Percentiles rank a stretch among this genome's conserved stretches.
Evolutionary conservation across 2,329 filamentous ascomycete genomes (phyloP).

Genomic region (Akanthomyces dipterigenus): DNA sequence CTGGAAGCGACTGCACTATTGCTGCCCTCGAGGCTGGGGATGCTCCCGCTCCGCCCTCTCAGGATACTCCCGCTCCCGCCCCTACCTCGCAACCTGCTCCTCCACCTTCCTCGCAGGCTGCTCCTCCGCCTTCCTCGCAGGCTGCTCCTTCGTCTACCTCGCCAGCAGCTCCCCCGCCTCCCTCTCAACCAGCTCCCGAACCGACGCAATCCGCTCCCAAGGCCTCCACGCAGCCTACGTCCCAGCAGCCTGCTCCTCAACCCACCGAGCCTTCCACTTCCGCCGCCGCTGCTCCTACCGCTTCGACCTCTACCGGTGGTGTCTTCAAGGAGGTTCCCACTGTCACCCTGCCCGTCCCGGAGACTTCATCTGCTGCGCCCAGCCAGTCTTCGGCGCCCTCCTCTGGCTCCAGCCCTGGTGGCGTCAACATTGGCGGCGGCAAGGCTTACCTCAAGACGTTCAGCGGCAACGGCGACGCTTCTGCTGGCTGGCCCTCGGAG

Average conservation of each 20-base stretch:
- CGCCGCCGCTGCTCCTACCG: background rate
- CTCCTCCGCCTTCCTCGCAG: background rate
- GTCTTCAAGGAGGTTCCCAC: constrained; percentile 1
- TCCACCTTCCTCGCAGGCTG: background rate
- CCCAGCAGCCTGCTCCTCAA: background rate
- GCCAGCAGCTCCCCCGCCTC: background rate
- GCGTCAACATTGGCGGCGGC: constrained; percentile 18
- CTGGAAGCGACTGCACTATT: constrained; percentile 9
- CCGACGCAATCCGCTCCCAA: background rate
- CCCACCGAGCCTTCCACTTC: background rate
- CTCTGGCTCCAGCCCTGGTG: constrained; percentile 6
- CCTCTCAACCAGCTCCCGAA: background rate
- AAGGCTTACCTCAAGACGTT: constrained; percentile 20
- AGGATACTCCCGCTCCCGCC: background rate
- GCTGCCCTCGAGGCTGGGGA: background rate
- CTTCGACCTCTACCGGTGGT: background rate
- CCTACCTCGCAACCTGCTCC: background rate
- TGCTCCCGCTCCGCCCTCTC: background rate
- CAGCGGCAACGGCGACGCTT: constrained; percentile 22
- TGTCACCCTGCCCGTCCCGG: background rate
- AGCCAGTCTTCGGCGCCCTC: background rate
- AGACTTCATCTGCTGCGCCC: background rate
- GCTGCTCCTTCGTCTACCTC: background rate
- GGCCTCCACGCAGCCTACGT: background rate
- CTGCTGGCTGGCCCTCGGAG: constrained; percentile 23